Evolutionary conservation across 2,329 filamentous ascomycete genomes (phyloP), one percentile per base, ranked within the genome.

Genomic region (Colletotrichum agaves): DNA sequence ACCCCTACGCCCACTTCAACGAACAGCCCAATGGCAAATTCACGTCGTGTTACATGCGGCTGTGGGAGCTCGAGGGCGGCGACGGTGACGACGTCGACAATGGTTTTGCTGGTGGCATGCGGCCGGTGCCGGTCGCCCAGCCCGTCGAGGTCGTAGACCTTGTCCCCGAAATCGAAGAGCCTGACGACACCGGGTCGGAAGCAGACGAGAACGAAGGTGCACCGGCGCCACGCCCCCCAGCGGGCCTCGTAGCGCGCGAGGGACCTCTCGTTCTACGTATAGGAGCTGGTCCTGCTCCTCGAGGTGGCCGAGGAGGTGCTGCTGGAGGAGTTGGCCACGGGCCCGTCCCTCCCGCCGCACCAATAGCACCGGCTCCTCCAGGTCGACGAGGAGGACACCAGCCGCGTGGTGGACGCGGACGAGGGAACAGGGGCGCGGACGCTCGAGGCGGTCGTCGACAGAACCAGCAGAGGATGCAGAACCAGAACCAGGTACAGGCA

Each of bases 1-100:
- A 97, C 72, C 94, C 94, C 1, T 98, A 98, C 75, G 81, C 85
- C 61, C 96, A 99, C 78, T 99, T 94, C 82, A 97, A 97, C 75
- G 85, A 88, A 31, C 79, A 82, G 58, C 83, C 86, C 15, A 75
- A 75, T 46, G 84, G 83, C 1, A 78, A 79, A 47, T 73, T 81
- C 35, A 92, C 88, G 1, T 82, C 83, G 11, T 99, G 96, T 76
- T 97, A 91, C 74, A 91, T 92, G 84, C 89, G 93, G 4, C 83
- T 99, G 3, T 98, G 94, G 94, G 96, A 97, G 74, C 81, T 97
- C 23, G 93, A 97, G 77, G 89, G 87, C 50, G 94, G 94, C 0
- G 94, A 98, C 72, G 88, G 87, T 3, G 81, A 82, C 57, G 83
- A 86, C 56, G 82, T 85, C 52, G 84, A 81, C 3, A 73, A 81